Conservation (phyloP, 2,329 filamentous ascomycete species). For the Verticillium zaregamsianum region DNA sequence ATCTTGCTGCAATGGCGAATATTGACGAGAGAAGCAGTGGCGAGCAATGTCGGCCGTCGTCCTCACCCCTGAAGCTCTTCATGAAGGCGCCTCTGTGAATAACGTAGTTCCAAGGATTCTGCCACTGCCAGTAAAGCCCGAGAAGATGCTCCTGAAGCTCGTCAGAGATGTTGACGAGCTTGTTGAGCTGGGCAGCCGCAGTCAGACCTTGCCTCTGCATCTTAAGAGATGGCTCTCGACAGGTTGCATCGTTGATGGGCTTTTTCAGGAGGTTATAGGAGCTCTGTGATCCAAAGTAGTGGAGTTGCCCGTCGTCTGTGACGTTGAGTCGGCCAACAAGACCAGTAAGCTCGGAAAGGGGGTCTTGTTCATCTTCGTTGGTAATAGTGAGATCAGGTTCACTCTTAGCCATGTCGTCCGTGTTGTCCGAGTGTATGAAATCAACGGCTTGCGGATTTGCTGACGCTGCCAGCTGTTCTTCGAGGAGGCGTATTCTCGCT, state of each 20-base stretch:
- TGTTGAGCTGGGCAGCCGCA: slow-evolving; percentile 10
- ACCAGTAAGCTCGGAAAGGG: slow-evolving; percentile 12
- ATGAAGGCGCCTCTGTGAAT: slow-evolving; percentile 17
- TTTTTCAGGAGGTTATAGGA: slow-evolving; percentile 14
- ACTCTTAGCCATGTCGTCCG: neutral
- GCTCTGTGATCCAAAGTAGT: slow-evolving; percentile 19
- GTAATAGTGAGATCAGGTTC: slow-evolving; percentile 1
- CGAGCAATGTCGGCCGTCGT: slow-evolving; percentile 18
- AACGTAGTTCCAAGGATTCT: slow-evolving; percentile 22
- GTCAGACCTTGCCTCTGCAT: slow-evolving; percentile 9
- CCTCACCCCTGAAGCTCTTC: slow-evolving; percentile 8
- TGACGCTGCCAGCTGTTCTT: slow-evolving; percentile 9
- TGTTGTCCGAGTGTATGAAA: neutral
- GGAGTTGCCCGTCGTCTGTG: slow-evolving; percentile 16
- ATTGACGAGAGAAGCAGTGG: slow-evolving; percentile 28
- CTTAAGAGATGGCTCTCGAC: slow-evolving; percentile 3
- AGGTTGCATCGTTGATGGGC: neutral
- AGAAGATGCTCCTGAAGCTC: slow-evolving; percentile 20
- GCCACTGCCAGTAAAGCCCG: slow-evolving; percentile 20
- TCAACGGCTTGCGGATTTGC: neutral
- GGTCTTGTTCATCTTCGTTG: slow-evolving; percentile 6
- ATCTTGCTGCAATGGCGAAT: slow-evolving; percentile 27
- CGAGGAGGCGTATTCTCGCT: slow-evolving; percentile 13
- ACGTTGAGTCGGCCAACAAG: slow-evolving; percentile 6
- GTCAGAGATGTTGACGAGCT: slow-evolving; percentile 6